Evolutionary conservation across 2,329 filamentous ascomycete species (phyloP).

Genomic region (Fusarium secorum): DNA sequence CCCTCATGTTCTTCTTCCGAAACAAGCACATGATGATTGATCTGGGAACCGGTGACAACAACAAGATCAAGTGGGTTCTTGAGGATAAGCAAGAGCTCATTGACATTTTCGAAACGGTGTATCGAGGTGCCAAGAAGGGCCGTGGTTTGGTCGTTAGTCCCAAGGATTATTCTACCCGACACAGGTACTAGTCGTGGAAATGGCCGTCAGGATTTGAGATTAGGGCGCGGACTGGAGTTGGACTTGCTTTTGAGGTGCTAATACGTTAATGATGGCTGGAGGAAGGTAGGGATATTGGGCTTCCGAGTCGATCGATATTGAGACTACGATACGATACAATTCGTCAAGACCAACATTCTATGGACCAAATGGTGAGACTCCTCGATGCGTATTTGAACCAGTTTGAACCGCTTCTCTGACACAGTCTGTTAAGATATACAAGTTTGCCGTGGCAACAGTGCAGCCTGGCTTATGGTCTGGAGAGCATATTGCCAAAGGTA

Average conservation of each 20-base stretch:
- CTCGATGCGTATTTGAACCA: conserved; percentile 11
- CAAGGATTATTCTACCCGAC: conserved; percentile 64
- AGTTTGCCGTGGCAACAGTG: conserved; percentile 12
- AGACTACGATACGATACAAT: conserved; percentile 16
- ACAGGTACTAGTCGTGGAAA: conserved; percentile 31
- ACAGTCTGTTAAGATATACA: conserved; percentile 26
- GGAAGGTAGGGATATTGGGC: conserved; percentile 8
- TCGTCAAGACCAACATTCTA: background rate
- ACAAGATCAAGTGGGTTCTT: conserved; percentile 92
- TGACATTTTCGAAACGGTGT: conserved; percentile 98
- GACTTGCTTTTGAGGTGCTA: conserved; percentile 13
- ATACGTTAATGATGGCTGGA: conserved; percentile 14
- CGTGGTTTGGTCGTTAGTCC: conserved; percentile 95
- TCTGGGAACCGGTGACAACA: conserved; percentile 98
- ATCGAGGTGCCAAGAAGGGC: conserved; percentile 98
- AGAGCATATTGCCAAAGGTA: background rate
- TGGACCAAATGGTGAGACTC: conserved; percentile 35
- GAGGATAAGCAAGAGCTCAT: conserved; percentile 99
- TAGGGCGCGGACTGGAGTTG: conserved; percentile 11
- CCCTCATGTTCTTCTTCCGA: conserved; percentile 95
- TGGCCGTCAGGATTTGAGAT: background rate
- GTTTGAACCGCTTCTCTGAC: conserved; percentile 25
- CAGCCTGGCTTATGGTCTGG: background rate
- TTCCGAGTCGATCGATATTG: conserved; percentile 25
- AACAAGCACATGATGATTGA: conserved; percentile 99